Percentiles rank a stretch among this genome's conserved stretches.
These are phyloP conservation scores for Fomitopsis pinicola DNA, from an alignment of 1,284 basidiomycete genomes.

Conservation along the genomic window DNA sequence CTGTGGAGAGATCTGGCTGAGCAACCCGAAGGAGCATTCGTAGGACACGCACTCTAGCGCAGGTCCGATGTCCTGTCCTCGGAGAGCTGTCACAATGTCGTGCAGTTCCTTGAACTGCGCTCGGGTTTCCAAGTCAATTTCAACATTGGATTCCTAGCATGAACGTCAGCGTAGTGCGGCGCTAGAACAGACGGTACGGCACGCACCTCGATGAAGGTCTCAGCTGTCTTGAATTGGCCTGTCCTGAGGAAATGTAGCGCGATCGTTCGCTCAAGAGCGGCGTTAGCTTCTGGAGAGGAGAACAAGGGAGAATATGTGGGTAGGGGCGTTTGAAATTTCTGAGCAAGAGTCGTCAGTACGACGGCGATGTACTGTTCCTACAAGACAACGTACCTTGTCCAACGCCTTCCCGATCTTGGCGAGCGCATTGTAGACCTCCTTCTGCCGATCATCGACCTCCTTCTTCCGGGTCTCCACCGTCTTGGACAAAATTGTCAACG, in stretches of 20 bases:
- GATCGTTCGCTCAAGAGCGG: constrained; percentile 70
- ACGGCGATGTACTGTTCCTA: constrained; percentile 7
- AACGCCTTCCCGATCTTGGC: constrained; percentile 78
- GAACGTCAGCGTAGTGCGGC: not conserved
- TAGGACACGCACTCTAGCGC: constrained; percentile 63
- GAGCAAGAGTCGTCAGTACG: constrained; percentile 8
- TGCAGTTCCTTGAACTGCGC: constrained; percentile 71
- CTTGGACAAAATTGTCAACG: constrained; percentile 51
- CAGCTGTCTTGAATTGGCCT: constrained; percentile 73
- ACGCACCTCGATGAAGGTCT: constrained; percentile 59
- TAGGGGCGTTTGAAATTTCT: constrained; percentile 70
- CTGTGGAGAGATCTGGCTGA: constrained; percentile 33
- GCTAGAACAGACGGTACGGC: not conserved
- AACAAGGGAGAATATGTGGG: constrained; percentile 73
- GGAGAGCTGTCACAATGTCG: constrained; percentile 66
- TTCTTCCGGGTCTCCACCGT: constrained; percentile 71
- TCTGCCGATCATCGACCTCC: constrained; percentile 83
- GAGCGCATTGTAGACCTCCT: constrained; percentile 78
- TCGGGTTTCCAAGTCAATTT: constrained; percentile 54
- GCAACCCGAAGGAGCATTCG: constrained; percentile 1
- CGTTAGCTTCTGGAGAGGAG: constrained; percentile 49
- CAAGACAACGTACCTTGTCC: constrained; percentile 67
- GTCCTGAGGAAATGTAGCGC: constrained; percentile 76
- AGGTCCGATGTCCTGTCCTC: constrained; percentile 60
- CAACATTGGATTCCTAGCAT: constrained; percentile 47